Percentiles rank a stretch among this genome's conserved stretches.
phyloP scores from a whole-genome alignment of 2,329 filamentous ascomycete species.

The Epichloe baconii region DNA sequence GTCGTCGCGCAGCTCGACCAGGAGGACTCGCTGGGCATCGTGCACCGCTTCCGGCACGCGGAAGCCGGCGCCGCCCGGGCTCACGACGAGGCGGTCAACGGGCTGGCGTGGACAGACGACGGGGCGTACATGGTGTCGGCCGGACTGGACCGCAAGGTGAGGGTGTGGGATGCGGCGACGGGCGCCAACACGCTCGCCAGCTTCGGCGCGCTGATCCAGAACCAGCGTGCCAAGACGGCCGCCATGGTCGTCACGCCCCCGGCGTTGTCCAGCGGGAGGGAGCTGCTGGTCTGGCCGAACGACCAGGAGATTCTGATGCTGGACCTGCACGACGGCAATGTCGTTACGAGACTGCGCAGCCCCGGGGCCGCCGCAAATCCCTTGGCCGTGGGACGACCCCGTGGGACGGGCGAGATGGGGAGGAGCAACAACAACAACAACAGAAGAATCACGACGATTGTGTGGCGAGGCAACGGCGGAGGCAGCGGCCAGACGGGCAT shows the following conservation, averaged over 20 bases:
- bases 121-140: slow-evolving; percentile 65
- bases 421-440: slow-evolving; percentile 23
- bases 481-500: slow-evolving; percentile 42
- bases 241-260: slow-evolving; percentile 52
- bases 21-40: slow-evolving; percentile 65
- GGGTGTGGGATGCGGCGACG: slow-evolving; percentile 72
- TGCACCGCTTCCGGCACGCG: slow-evolving; percentile 26
- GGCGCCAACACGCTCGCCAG: slow-evolving; percentile 80
- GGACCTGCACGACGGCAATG: slow-evolving; percentile 62
- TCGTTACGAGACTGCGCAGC: slow-evolving; percentile 58
- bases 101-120: slow-evolving; percentile 71
- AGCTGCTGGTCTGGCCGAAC: slow-evolving; percentile 66
- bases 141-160: slow-evolving; percentile 71
- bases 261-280: slow-evolving; percentile 37
- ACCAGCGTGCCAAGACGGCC: slow-evolving; percentile 49
- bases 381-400: slow-evolving; percentile 21
- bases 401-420: slow-evolving; percentile 37
- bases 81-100: slow-evolving; percentile 73
- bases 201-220: slow-evolving; percentile 73
- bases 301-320: slow-evolving; percentile 68
- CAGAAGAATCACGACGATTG: slow-evolving; percentile 60
- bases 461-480: slow-evolving; percentile 56
- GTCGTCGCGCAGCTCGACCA: slow-evolving; percentile 69
- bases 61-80: slow-evolving; percentile 40
- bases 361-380: slow-evolving; percentile 39